Percentiles rank a stretch among this genome's conserved stretches.
Conservation (phyloP, 2,329 filamentous ascomycete genomes). For the Onygenales sp. region DNA sequence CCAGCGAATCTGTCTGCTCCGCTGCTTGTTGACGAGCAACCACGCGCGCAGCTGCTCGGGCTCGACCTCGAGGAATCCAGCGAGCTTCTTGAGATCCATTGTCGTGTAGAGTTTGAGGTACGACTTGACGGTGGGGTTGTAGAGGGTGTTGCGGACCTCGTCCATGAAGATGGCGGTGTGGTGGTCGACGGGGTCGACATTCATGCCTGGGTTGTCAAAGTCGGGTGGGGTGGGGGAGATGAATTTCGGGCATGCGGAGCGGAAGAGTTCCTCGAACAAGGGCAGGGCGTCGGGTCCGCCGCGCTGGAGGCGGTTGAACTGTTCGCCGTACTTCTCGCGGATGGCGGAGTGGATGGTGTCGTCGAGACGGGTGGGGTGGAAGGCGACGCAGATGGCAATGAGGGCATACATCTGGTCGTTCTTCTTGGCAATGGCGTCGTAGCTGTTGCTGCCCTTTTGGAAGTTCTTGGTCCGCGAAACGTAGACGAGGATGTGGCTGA, state of each 20-base stretch:
- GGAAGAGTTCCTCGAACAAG: constrained; percentile 97
- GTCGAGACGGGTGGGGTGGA: constrained; percentile 92
- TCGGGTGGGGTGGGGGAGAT: constrained; percentile 95
- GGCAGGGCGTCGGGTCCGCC: constrained; percentile 91
- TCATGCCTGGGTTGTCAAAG: constrained; percentile 92
- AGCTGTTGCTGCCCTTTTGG: constrained; percentile 85
- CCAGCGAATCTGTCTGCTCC: constrained; percentile 93
- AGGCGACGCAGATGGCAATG: constrained; percentile 96
- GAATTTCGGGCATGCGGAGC: constrained; percentile 96
- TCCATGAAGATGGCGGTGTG: constrained; percentile 98
- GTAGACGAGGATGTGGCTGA: constrained; percentile 99
- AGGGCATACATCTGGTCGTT: constrained; percentile 99
- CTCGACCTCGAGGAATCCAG: constrained; percentile 92
- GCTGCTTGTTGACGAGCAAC: constrained; percentile 96
- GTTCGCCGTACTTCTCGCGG: constrained; percentile 97
- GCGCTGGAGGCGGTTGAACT: constrained; percentile 91
- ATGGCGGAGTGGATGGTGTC: constrained; percentile 98
- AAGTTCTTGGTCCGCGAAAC: constrained; percentile 99
- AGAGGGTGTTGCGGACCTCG: constrained; percentile 99
- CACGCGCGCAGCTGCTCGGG: constrained; percentile 91
- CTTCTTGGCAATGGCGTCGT: constrained; percentile 99
- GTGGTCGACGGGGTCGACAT: constrained; percentile 95
- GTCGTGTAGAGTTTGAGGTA: constrained; percentile 99
- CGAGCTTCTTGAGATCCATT: constrained; percentile 97
- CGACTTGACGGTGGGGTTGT: constrained; percentile 92